A percentile compares a stretch with the other conserved stretches of the same genome.
Evolutionary conservation across 2,329 filamentous ascomycete species (phyloP).

Genomic region (Curvularia spicifera): DNA sequence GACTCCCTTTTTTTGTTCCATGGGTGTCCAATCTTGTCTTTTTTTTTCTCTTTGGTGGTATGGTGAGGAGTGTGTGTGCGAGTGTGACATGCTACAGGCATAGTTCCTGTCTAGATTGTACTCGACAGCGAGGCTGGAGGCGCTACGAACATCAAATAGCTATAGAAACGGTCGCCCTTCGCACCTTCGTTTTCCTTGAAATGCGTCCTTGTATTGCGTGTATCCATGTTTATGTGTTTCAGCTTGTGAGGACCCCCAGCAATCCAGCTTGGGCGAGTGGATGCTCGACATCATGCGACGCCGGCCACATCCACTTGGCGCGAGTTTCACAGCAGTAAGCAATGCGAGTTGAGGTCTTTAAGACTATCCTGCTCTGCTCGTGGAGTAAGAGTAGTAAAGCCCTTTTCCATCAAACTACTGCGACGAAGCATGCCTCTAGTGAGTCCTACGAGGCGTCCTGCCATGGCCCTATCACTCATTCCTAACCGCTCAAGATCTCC

Average conservation of each 20-base stretch:
- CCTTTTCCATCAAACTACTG: constrained; percentile 8
- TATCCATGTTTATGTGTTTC: constrained; percentile 35
- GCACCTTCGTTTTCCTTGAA: constrained; percentile 31
- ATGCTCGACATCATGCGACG: constrained; percentile 31
- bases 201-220: constrained; percentile 13
- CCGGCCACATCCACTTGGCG: constrained; percentile 20
- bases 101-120: constrained; percentile 31
- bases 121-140: constrained; percentile 43
- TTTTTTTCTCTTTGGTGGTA: constrained; percentile 30
- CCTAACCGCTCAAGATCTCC: constrained; percentile 32
- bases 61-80: constrained; percentile 22
- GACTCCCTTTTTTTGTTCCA: constrained; percentile 5
- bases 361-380: constrained; percentile 21
- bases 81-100: constrained; percentile 23
- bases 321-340: constrained; percentile 35
- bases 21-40: constrained; percentile 3
- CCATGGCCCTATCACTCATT: constrained; percentile 22
- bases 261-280: constrained; percentile 28
- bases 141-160: constrained; percentile 43
- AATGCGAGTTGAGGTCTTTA: constrained; percentile 25
- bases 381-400: constrained; percentile 2
- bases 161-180: constrained; percentile 42
- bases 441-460: constrained; percentile 28
- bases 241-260: constrained; percentile 23
- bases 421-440: constrained; percentile 34